Conservation (phyloP, 768 basidiomycete genomes). For the Calocybe indica region DNA sequence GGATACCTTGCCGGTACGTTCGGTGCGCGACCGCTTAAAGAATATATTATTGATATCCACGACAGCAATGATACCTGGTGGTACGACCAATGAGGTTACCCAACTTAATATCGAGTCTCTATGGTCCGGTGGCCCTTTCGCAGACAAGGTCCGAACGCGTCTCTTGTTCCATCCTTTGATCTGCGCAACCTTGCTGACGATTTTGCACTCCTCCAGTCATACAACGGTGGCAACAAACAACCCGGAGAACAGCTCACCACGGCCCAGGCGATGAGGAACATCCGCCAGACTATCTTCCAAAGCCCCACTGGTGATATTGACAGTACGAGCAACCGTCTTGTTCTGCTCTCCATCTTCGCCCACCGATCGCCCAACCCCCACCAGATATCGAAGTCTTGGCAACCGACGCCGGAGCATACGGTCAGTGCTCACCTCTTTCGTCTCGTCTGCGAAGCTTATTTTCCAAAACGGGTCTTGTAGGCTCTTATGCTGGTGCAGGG, state of each 20-base stretch:
- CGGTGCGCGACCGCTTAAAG: neutral
- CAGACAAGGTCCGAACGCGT: conserved; percentile 46
- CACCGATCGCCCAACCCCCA: conserved; percentile 1
- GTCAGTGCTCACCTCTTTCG: conserved; percentile 24
- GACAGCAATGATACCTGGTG: conserved; percentile 62
- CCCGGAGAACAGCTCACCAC: conserved; percentile 36
- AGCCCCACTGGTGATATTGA: conserved; percentile 54
- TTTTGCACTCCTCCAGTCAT: conserved; percentile 31
- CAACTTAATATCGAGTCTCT: conserved; percentile 74
- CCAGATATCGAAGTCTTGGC: conserved; percentile 52
- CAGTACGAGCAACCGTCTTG: conserved; percentile 27
- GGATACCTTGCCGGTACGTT: conserved; percentile 58
- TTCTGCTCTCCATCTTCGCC: neutral
- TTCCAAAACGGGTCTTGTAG: conserved; percentile 25
- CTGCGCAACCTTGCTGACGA: neutral
- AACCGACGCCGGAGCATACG: conserved; percentile 54
- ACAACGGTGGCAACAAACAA: conserved; percentile 67
- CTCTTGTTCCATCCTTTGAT: too few relatives aligned
- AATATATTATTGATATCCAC: neutral
- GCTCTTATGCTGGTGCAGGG: conserved; percentile 65
- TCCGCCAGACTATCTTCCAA: conserved; percentile 52
- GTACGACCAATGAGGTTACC: conserved; percentile 49
- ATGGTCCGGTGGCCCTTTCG: conserved; percentile 72
- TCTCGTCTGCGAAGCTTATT: neutral
- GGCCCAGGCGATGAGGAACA: conserved; percentile 43